Evolutionary conservation across 2,329 filamentous ascomycete species (phyloP).

Genomic region (Microdochium nivale): DNA sequence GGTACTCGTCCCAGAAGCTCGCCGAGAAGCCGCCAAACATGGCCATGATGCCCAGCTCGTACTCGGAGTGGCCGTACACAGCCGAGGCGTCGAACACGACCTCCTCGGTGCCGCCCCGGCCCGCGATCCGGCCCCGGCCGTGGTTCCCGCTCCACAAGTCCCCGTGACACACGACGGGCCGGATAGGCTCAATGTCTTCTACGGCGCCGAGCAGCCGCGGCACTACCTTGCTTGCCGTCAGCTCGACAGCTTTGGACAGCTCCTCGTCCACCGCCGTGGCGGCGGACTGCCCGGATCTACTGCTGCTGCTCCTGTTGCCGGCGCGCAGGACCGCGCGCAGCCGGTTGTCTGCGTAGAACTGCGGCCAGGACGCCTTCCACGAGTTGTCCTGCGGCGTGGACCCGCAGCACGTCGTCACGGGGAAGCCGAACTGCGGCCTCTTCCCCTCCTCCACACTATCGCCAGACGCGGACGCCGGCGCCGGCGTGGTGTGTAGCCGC

Average conservation of each 20-base stretch:
- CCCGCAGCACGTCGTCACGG: slow-evolving; percentile 78
- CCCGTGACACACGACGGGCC: slow-evolving; percentile 79
- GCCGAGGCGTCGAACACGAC: slow-evolving; percentile 76
- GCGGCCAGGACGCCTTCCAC: slow-evolving; percentile 67
- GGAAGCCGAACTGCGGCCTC: slow-evolving; percentile 70
- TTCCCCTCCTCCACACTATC: slow-evolving; percentile 42
- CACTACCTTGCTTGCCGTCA: slow-evolving; percentile 56
- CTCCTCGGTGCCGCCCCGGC: slow-evolving; percentile 48
- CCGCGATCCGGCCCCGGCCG: slow-evolving; percentile 52
- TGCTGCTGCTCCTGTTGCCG: slow-evolving; percentile 46
- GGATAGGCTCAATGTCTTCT: slow-evolving; percentile 52
- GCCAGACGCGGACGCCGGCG: slow-evolving; percentile 31
- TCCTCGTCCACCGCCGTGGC: slow-evolving; percentile 54
- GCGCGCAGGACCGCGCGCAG: slow-evolving; percentile 55
- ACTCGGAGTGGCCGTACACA: slow-evolving; percentile 83
- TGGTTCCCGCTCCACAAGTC: slow-evolving; percentile 93
- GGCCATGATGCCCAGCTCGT: slow-evolving; percentile 85
- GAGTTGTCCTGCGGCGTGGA: slow-evolving; percentile 74
- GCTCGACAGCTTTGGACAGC: slow-evolving; percentile 55
- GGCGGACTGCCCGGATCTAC: too few relatives aligned
- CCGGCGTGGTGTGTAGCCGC: slow-evolving; percentile 67
- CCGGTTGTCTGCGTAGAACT: slow-evolving; percentile 75
- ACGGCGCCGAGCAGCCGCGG: slow-evolving; percentile 63
- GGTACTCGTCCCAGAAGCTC: slow-evolving; percentile 70
- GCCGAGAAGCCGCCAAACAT: slow-evolving; percentile 88